phyloP scores from a whole-genome alignment of 371 early-diverging fungal genomes.

The Mucor mucedo region DNA sequence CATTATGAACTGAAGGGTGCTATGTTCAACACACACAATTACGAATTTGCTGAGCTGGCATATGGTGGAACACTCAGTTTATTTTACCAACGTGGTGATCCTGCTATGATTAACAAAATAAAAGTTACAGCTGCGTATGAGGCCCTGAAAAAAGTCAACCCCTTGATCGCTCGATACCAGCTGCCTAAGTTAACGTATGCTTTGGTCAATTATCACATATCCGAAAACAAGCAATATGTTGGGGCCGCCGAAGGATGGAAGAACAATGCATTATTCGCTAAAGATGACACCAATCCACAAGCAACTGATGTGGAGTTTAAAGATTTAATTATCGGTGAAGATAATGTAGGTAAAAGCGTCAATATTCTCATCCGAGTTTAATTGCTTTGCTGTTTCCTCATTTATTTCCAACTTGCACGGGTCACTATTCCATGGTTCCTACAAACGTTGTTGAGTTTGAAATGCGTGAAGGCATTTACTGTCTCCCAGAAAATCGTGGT shows the following conservation, averaged over 20 bases:
- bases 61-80: slow-evolving; percentile 10
- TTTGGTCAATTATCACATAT: slow-evolving; percentile 15
- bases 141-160: background rate
- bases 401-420: too few species aligned
- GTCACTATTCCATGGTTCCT: too few species aligned
- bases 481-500: too few species aligned
- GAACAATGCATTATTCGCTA: background rate
- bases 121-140: background rate
- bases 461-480: too few species aligned
- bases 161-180: slow-evolving; percentile 2
- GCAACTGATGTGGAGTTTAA: too few species aligned
- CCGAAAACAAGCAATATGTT: slow-evolving; percentile 1
- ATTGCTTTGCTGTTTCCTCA: too few species aligned
- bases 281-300: too few species aligned
- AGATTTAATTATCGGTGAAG: too few species aligned
- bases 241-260: background rate
- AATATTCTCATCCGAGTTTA: too few species aligned
- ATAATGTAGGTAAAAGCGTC: too few species aligned
- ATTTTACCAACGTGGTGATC: slow-evolving; percentile 3
- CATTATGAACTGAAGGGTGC: slow-evolving; percentile 4
- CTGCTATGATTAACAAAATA: background rate
- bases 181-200: slow-evolving; percentile 4
- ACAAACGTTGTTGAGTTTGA: too few species aligned
- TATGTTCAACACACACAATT: slow-evolving; percentile 1
- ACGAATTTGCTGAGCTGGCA: slow-evolving; percentile 14